These are phyloP conservation scores for Phycomyces nitens DNA, from an alignment of 192 early-diverging fungal species.

Conservation along the genomic window DNA sequence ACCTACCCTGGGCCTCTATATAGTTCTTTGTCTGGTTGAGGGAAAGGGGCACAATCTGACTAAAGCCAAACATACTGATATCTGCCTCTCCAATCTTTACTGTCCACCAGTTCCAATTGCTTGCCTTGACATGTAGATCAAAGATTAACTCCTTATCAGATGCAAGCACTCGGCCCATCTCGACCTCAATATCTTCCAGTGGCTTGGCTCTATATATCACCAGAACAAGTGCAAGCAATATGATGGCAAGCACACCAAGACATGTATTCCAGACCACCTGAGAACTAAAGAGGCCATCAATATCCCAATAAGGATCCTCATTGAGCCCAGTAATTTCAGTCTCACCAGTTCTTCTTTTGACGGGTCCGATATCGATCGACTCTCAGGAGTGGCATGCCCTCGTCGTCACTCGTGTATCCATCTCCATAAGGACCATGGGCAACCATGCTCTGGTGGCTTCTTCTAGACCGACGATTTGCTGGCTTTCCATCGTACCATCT, in stretches of 20 bases:
- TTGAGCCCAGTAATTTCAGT: too few species aligned
- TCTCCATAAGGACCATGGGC: conserved; percentile 11
- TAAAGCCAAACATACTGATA: conserved; percentile 61
- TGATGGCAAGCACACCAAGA: neutral
- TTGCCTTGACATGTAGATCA: conserved; percentile 52
- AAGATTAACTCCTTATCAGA: conserved; percentile 67
- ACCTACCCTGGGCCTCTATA: conserved; percentile 5
- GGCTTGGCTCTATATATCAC: conserved; percentile 17
- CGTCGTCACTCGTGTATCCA: conserved; percentile 32
- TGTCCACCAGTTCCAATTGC: conserved; percentile 56
- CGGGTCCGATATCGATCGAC: neutral
- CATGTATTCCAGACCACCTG: conserved; percentile 3
- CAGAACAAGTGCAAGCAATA: neutral
- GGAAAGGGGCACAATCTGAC: conserved; percentile 23
- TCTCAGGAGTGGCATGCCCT: conserved; percentile 17
- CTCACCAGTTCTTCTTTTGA: neutral
- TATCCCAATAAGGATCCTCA: neutral
- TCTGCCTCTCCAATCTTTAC: conserved; percentile 54
- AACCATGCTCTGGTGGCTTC: neutral
- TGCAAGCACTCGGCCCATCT: conserved; percentile 55
- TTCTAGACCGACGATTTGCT: conserved; percentile 1
- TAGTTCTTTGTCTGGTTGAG: neutral
- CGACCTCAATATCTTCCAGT: conserved; percentile 20
- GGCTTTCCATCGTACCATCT: neutral
- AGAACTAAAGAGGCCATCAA: conserved; percentile 1